Evolutionary conservation across 129 eudicot genomes (phyloP).

Genomic region (Apium graveolens): DNA sequence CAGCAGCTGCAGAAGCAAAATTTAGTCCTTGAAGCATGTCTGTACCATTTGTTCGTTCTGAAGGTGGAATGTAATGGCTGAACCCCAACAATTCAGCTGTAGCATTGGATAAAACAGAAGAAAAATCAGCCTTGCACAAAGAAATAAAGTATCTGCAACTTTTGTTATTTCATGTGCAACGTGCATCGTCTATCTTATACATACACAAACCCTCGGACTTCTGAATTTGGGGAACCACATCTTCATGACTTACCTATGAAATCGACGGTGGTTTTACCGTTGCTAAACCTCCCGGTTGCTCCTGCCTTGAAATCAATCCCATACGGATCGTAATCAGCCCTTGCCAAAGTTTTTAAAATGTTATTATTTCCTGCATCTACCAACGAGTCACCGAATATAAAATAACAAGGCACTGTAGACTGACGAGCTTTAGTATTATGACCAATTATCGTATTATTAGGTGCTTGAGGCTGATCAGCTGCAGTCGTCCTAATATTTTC

Average conservation of each 20-base stretch:
- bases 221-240: no score
- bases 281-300: constrained; percentile 2
- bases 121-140: not conserved
- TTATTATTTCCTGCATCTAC: constrained; percentile 2
- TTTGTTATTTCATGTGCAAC: not conserved
- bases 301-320: not conserved
- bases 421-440: not conserved
- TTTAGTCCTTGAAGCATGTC: not conserved
- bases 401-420: not conserved
- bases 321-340: not conserved
- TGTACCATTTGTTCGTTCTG: not conserved
- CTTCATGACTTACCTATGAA: no score
- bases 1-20: constrained; percentile 10
- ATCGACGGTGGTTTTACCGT: not conserved
- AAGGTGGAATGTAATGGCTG: not conserved
- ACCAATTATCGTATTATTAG: no score
- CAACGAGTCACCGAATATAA: constrained; percentile 1
- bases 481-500: no score
- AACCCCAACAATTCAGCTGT: not conserved
- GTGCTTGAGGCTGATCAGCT: no score
- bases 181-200: not conserved
- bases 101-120: not conserved
- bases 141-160: not conserved
- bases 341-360: not conserved
- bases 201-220: not conserved